Evolutionary conservation across 495 filamentous ascomycete species (phyloP), one percentile per base, ranked within the genome.

Genomic region (Podospora pseudopauciseta): DNA sequence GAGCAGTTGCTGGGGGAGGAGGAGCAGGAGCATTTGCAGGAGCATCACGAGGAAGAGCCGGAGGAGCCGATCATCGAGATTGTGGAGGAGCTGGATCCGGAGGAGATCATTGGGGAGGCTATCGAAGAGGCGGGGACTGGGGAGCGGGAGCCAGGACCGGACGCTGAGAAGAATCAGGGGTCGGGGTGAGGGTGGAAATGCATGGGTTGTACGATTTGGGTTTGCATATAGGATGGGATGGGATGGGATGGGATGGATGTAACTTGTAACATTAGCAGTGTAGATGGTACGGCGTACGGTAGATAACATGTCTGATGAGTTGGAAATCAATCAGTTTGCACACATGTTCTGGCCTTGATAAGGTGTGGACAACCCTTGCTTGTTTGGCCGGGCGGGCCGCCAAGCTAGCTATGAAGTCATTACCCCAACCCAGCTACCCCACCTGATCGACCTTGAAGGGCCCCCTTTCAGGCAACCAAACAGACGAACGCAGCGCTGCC

Each of bases 91-190:
- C 19, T 59, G 56, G 56, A 23, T 9, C 26, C 56, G 16, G 56
- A 23, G 56, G 56, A 26, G 13, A 27, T 28, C 2, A 13, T 5
- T 57, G 13, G 32, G 60, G 53, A 23, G 64, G 75, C 7, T 19
- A 68, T 59, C 76, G 71, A 0, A 60, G 71, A 26, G 75, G 74
- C 2, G 39, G 39, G 15, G 15, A 11, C 13, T 16, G 39, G 13
- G 39, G 39, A 49, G 5, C 9, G 2, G 39, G 39, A 11, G 15
- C 39, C 39, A 49, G 39, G 6, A 11, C 39, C 39, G 7, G 39
- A 49, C 15, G 39, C 39, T 49, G 39, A 58, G 18, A 58, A 58
- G 56, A 58, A 58, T 49, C 39, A 49, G 39, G 39, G 39, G 39
- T 49, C 39, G 2, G 39, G 39, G 60, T 65, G 54, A 59, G 64